Base-by-base conservation (phyloP, 108 stramenopile genomes). In the Cyclotella distinguenda region DNA sequence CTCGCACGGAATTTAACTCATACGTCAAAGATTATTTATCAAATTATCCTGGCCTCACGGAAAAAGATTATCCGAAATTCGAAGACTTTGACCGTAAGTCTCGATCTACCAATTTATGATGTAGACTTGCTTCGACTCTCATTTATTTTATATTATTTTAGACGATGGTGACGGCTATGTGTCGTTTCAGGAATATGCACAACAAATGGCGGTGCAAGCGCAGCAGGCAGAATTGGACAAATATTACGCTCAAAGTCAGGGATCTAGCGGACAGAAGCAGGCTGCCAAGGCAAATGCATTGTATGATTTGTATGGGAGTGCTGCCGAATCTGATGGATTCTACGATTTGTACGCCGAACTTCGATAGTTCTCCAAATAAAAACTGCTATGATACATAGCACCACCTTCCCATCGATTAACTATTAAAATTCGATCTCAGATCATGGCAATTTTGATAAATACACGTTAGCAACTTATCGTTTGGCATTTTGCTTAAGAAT, bases 31-130 rank as follows among this genome's bases (percentile, higher is more conserved):
- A 96, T 62, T 98, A 97, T 72, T 72, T 98, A 61, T 63, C 80
- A 28, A 88, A 93, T 62, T 96, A 96, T 70, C 97, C 97, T 15
- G 93, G 93, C 13, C 69, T 96, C 35, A 64, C 87, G 12, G 93
- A 93, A 62, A 79, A 82, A 42, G 97, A 98, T 70, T 96, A 96
- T 78, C 97, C 97, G 16, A 87, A 83, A 61, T 98, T 98, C 56
- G 97, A 96, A 27, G 97, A 96, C 73, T 98, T 96, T 72, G 97
- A 96, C 79, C 90, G 90, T 53, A n/a, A n/a, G n/a, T n/a, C n/a
- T n/a, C n/a, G n/a, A n/a, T n/a, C n/a, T n/a, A n/a, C n/a, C n/a
- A n/a, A n/a, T n/a, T n/a, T n/a, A n/a, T n/a, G n/a, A n/a, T n/a
- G n/a, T n/a, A n/a, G n/a, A n/a, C n/a, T n/a, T n/a, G n/a, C n/a